phyloP scores from a whole-genome alignment of 768 basidiomycete species.

The Hebeloma cylindrosporum region DNA sequence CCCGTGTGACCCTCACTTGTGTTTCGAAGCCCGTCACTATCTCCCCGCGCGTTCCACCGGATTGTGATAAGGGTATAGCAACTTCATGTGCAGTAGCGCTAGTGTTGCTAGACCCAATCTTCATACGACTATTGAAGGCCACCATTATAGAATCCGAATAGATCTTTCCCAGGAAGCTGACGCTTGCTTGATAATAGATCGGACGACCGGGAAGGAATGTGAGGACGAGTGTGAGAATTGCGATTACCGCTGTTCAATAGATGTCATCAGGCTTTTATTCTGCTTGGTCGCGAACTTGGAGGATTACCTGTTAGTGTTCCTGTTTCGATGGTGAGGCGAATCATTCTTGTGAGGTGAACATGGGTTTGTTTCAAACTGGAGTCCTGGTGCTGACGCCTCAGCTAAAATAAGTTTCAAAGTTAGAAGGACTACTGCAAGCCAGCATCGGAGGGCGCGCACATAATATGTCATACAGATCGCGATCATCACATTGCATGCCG shows the following conservation, averaged over 20 bases:
- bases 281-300: background rate
- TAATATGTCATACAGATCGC: constrained; percentile 16
- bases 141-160: constrained; percentile 19
- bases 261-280: background rate
- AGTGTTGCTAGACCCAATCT: constrained; percentile 1
- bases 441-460: constrained; percentile 3
- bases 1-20: background rate
- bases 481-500: constrained; percentile 16
- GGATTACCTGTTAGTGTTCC: constrained; percentile 10
- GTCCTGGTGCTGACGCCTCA: constrained; percentile 6
- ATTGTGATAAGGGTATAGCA: background rate
- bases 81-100: constrained; percentile 2
- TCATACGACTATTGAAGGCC: constrained; percentile 13
- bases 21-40: background rate
- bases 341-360: constrained; percentile 8
- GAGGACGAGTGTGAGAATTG: constrained; percentile 9
- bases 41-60: background rate
- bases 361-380: constrained; percentile 3
- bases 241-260: constrained; percentile 9
- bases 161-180: constrained; percentile 12
- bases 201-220: constrained; percentile 12
- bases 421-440: background rate
- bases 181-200: constrained; percentile 12
- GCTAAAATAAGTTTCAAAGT: background rate
- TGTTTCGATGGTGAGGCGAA: constrained; percentile 14